phyloP scores from a whole-genome alignment of 257 asterid species.

The Echium plantagineum region DNA sequence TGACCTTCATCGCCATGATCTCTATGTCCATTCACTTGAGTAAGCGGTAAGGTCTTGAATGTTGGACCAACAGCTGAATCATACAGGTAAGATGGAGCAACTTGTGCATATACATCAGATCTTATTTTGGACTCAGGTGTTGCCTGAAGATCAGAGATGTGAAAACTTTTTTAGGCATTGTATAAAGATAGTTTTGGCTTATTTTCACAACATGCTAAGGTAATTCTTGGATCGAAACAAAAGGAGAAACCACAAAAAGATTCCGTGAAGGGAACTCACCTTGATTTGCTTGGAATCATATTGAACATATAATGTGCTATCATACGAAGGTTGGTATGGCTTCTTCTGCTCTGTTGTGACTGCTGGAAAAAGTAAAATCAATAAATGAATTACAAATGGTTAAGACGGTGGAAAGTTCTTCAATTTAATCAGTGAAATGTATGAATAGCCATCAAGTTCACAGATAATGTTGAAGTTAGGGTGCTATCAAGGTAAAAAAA shows the following conservation, averaged over 20 bases:
- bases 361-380: constrained; percentile 23
- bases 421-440: background rate
- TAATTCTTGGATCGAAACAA: background rate
- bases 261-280: constrained; percentile 38
- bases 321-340: constrained; percentile 49
- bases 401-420: background rate
- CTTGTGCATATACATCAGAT: constrained; percentile 28
- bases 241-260: background rate
- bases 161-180: background rate
- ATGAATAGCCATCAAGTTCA: no score
- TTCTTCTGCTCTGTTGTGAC: constrained; percentile 49
- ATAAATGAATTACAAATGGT: constrained; percentile 5
- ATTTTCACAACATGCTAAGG: background rate
- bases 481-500: no score
- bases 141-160: constrained; percentile 17
- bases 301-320: constrained; percentile 50
- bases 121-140: constrained; percentile 25
- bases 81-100: constrained; percentile 18
- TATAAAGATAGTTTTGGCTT: background rate
- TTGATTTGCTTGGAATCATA: constrained; percentile 52
- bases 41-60: constrained; percentile 29
- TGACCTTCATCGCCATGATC: constrained; percentile 59
- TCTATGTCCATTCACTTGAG: constrained; percentile 53
- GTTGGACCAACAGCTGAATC: constrained; percentile 23
- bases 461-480: no score